Evolutionary conservation across 331 rosid species (phyloP).

Genomic region (Stylosanthes scabra): DNA sequence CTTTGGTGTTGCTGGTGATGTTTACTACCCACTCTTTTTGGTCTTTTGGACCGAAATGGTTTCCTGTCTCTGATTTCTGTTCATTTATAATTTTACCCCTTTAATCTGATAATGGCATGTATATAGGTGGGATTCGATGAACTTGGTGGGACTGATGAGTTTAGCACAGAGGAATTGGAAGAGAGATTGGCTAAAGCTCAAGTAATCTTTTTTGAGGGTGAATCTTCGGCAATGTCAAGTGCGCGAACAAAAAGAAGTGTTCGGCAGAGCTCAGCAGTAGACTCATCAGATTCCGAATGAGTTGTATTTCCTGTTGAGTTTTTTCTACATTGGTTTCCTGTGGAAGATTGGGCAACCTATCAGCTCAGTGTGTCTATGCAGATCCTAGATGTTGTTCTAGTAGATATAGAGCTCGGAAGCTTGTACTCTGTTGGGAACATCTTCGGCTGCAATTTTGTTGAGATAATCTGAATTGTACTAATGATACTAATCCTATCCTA

Average conservation of each 20-base stretch:
- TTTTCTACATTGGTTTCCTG: background rate
- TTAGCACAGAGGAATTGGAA: conserved; percentile 94
- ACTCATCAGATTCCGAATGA: conserved; percentile 84
- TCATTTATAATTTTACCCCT: background rate
- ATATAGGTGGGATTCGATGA: conserved; percentile 94
- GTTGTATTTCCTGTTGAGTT: conserved; percentile 7
- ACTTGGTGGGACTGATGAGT: conserved; percentile 94
- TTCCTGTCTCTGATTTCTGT: background rate
- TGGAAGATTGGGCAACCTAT: conserved; percentile 1
- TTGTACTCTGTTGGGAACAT: conserved; percentile 2
- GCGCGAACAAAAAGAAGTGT: conserved; percentile 64
- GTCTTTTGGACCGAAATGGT: background rate
- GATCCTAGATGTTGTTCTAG: conserved; percentile 18
- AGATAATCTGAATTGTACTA: conserved; percentile 20
- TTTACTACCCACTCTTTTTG: background rate
- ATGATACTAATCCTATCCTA: background rate
- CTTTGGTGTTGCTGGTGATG: background rate
- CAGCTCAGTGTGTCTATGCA: conserved; percentile 11
- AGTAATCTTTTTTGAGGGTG: conserved; percentile 85
- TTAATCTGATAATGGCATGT: conserved; percentile 30
- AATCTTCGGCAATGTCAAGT: conserved; percentile 74
- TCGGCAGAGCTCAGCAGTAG: conserved; percentile 63
- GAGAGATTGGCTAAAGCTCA: conserved; percentile 95
- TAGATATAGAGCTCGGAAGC: conserved; percentile 11
- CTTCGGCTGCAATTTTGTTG: background rate